Conservation (phyloP, 257 asterid genomes). For the Nicotiana obtusifolia region DNA sequence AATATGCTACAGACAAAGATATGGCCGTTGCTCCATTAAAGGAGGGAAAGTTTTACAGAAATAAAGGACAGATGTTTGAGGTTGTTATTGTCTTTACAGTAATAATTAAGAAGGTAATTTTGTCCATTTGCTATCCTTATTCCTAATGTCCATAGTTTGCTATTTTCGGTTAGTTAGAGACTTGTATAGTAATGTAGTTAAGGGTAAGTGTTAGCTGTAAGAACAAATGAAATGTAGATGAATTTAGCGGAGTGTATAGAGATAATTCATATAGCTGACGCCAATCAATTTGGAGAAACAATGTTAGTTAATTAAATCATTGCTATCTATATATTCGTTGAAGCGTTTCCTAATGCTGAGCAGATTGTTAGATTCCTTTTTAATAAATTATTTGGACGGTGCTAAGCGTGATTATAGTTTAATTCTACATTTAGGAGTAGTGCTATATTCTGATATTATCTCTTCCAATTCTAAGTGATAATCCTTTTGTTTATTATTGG, state of each 20-base stretch:
- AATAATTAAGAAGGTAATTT: not conserved
- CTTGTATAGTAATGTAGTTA: not conserved
- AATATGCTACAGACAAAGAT: slow-evolving; percentile 32
- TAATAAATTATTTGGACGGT: not conserved
- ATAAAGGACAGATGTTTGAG: slow-evolving; percentile 3
- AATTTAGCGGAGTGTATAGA: not conserved
- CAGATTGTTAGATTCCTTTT: not conserved
- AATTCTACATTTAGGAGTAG: not conserved
- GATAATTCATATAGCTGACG: not conserved
- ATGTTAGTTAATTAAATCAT: not conserved
- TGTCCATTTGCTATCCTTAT: not conserved
- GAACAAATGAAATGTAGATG: not conserved
- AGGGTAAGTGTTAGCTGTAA: not conserved
- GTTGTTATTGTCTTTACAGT: not conserved
- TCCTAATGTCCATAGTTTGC: not conserved
- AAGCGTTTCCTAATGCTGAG: not conserved
- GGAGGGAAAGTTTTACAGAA: slow-evolving; percentile 24
- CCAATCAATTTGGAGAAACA: not conserved
- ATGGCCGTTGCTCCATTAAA: slow-evolving; percentile 30
- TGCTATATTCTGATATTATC: not conserved
- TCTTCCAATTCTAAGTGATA: not conserved
- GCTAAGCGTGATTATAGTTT: slow-evolving; percentile 6
- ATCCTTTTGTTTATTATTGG: not conserved
- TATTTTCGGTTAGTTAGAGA: not conserved
- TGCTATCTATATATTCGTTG: not conserved